Evolutionary conservation across 1,139 yeast species (phyloP).

Genomic region (Tardiomyces digboiensis): DNA sequence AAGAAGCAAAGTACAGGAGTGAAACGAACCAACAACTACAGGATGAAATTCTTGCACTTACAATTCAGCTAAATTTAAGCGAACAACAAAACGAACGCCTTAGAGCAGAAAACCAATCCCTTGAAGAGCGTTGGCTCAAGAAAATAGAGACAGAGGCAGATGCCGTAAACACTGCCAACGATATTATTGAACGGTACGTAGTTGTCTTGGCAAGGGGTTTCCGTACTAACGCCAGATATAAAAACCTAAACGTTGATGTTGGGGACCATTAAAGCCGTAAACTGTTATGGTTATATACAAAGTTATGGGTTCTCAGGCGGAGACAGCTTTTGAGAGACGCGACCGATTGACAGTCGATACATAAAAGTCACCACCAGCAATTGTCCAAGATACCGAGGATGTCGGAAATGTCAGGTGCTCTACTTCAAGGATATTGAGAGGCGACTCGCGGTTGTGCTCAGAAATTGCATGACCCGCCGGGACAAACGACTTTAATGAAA

Average conservation of each 20-base stretch:
- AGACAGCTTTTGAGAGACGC: slow-evolving; percentile 10
- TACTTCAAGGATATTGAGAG: slow-evolving; percentile 55
- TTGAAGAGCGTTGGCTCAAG: slow-evolving; percentile 53
- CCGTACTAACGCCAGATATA: background rate
- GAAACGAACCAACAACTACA: slow-evolving; percentile 52
- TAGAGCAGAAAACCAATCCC: slow-evolving; percentile 40
- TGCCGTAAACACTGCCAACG: slow-evolving; percentile 46
- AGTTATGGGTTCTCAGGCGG: background rate
- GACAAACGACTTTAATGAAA: slow-evolving; percentile 68
- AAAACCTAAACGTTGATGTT: background rate
- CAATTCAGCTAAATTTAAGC: slow-evolving; percentile 60
- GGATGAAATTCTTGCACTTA: slow-evolving; percentile 61
- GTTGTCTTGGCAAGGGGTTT: background rate
- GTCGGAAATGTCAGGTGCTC: slow-evolving; percentile 56
- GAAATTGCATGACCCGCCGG: slow-evolving; percentile 44
- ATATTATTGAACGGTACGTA: slow-evolving; percentile 26
- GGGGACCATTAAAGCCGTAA: background rate
- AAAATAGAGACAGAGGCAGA: slow-evolving; percentile 52
- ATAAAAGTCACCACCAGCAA: slow-evolving; percentile 71
- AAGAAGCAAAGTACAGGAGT: slow-evolving; percentile 9
- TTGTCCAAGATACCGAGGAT: slow-evolving; percentile 85
- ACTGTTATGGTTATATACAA: background rate
- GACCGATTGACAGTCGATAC: slow-evolving; percentile 56
- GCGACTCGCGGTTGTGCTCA: slow-evolving; percentile 40
- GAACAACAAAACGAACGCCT: slow-evolving; percentile 35